A percentile compares a stretch with the other conserved stretches of the same genome.
Evolutionary conservation across 352 stramenopile species (phyloP).

Genomic region (Globisporangium cystogenes): DNA sequence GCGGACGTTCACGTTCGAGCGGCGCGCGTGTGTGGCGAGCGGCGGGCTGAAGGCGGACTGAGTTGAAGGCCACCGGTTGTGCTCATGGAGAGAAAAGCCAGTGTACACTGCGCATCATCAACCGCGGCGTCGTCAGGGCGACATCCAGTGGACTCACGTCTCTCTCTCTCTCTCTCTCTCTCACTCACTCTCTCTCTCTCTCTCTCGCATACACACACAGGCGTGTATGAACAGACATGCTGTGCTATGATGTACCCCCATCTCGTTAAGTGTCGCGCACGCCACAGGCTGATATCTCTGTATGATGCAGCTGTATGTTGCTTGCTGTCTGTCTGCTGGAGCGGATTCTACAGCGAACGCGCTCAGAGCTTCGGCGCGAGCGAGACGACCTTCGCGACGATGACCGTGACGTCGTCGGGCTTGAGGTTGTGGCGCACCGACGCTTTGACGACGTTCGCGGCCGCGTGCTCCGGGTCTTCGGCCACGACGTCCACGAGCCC

Average conservation of each 20-base stretch:
- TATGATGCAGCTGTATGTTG: background rate
- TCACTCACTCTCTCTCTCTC: too few species aligned
- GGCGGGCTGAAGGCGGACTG: background rate
- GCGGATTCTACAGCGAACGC: too few species aligned
- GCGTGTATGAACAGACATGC: too few species aligned
- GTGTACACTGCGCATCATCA: background rate
- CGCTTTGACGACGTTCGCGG: slow-evolving; percentile 58
- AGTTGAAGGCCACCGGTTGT: background rate
- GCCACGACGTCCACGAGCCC: slow-evolving; percentile 52
- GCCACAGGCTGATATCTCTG: too few species aligned
- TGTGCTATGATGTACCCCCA: too few species aligned
- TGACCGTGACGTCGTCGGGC: slow-evolving; percentile 75
- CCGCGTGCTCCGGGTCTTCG: slow-evolving; percentile 39
- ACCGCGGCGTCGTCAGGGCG: too few species aligned
- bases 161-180: too few species aligned
- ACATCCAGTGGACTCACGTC: too few species aligned
- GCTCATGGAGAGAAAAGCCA: background rate
- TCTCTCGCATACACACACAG: too few species aligned
- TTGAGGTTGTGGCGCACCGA: slow-evolving; percentile 80
- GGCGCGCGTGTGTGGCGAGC: background rate
- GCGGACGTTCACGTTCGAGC: too few species aligned
- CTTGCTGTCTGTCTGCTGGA: too few species aligned
- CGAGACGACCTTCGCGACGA: slow-evolving; percentile 65
- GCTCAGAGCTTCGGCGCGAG: slow-evolving; percentile 44
- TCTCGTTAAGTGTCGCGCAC: too few species aligned